A percentile compares a stretch with the other conserved stretches of the same genome.
Conservation (phyloP, 2,329 filamentous ascomycete genomes). For the Claviceps sp. region DNA sequence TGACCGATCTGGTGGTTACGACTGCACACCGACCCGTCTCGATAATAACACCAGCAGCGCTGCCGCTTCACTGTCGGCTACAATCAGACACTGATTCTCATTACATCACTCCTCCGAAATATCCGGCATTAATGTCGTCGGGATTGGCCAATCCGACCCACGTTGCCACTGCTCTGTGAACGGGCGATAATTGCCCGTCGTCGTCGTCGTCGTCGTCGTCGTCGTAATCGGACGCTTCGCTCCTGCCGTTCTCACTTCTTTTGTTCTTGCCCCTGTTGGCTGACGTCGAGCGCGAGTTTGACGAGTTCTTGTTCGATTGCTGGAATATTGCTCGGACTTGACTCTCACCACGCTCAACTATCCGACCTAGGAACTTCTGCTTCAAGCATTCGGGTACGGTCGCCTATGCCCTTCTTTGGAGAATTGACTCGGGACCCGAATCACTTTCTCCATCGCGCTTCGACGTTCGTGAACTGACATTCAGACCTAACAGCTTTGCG, state of each 20-base stretch:
- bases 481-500: not conserved
- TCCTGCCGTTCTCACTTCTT: not conserved
- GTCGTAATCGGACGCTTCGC: conserved; percentile 1
- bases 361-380: not conserved
- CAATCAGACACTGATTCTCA: not conserved
- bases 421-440: not conserved
- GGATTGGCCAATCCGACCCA: not conserved
- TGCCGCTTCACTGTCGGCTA: not conserved
- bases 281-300: not conserved
- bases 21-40: not conserved
- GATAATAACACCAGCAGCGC: not conserved
- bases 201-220: not conserved
- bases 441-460: not conserved
- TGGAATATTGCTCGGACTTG: conserved; percentile 26
- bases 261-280: conserved; percentile 3
- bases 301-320: conserved; percentile 17
- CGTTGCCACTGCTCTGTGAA: not conserved
- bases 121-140: not conserved
- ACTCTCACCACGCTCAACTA: not conserved
- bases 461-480: not conserved
- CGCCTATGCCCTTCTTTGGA: not conserved
- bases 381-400: conserved; percentile 2
- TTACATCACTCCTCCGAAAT: not conserved
- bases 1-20: not conserved
- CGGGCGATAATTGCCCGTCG: not conserved